Conservation (phyloP, 495 filamentous ascomycete species). For the Glonium stellatum region DNA sequence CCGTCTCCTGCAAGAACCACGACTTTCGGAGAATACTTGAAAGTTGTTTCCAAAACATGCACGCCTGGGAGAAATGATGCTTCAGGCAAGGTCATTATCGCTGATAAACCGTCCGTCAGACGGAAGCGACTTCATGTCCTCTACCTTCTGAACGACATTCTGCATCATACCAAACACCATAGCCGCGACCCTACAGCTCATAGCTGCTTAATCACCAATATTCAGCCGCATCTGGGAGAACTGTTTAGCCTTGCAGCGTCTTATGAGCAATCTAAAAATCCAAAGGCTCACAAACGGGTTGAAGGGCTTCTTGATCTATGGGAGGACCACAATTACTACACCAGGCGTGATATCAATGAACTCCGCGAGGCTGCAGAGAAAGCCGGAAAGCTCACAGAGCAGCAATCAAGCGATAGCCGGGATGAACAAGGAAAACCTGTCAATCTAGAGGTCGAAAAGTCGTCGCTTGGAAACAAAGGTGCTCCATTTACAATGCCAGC, state of each 20-base stretch:
- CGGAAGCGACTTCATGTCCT: conserved; percentile 70
- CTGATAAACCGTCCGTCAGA: conserved; percentile 49
- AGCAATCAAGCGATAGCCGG: neutral
- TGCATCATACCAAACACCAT: conserved; percentile 71
- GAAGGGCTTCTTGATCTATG: conserved; percentile 64
- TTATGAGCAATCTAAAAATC: conserved; percentile 49
- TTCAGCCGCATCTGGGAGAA: conserved; percentile 55
- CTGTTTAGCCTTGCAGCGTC: conserved; percentile 57
- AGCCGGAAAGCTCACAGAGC: conserved; percentile 8
- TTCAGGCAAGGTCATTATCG: neutral
- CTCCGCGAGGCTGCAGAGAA: conserved; percentile 53
- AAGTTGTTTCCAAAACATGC: conserved; percentile 59
- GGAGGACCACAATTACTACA: conserved; percentile 62
- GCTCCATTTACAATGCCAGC: conserved; percentile 64
- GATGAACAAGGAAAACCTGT: neutral
- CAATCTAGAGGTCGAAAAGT: neutral
- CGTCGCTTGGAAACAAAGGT: conserved; percentile 40
- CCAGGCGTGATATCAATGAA: conserved; percentile 49
- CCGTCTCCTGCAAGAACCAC: conserved; percentile 59
- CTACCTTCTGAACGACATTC: conserved; percentile 74
- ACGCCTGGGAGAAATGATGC: conserved; percentile 18
- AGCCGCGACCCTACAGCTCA: conserved; percentile 38
- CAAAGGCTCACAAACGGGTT: conserved; percentile 62
- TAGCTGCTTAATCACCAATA: conserved; percentile 49
- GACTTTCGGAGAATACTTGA: conserved; percentile 70